These are phyloP conservation scores for Cercospora berteroae DNA, from an alignment of 2,329 filamentous ascomycete genomes.

Conservation along the genomic window DNA sequence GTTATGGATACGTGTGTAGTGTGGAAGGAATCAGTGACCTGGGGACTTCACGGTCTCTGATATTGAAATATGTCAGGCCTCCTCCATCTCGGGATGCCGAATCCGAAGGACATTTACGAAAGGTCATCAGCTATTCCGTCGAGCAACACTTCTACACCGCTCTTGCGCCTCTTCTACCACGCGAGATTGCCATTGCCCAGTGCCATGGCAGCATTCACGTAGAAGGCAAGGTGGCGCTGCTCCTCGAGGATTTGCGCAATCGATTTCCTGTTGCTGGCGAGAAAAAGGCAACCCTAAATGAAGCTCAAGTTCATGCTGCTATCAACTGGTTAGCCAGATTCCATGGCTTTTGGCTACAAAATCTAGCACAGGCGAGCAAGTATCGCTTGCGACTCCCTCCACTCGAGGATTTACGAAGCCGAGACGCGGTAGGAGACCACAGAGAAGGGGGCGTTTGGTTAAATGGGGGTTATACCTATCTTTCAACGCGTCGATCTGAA, in stretches of 20 bases:
- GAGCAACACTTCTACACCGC: slow-evolving; percentile 65
- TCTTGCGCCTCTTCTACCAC: slow-evolving; percentile 52
- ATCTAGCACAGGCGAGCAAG: slow-evolving; percentile 31
- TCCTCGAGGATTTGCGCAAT: slow-evolving; percentile 57
- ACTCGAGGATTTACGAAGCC: slow-evolving; percentile 48
- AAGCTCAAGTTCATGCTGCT: slow-evolving; percentile 52
- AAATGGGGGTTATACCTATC: slow-evolving; percentile 64
- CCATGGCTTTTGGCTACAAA: slow-evolving; percentile 55
- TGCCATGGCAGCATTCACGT: slow-evolving; percentile 40
- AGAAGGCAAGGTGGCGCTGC: slow-evolving; percentile 49
- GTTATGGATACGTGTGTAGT: slow-evolving; percentile 56
- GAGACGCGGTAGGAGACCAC: neutral
- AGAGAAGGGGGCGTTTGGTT: slow-evolving; percentile 48
- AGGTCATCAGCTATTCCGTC: slow-evolving; percentile 65
- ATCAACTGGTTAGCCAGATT: slow-evolving; percentile 64
- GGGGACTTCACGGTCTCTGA: slow-evolving; percentile 37
- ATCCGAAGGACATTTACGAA: slow-evolving; percentile 63
- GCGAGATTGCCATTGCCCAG: slow-evolving; percentile 50
- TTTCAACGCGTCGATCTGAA: slow-evolving; percentile 61
- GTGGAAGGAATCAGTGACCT: slow-evolving; percentile 44
- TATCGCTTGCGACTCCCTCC: slow-evolving; percentile 53
- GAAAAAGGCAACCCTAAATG: slow-evolving; percentile 50
- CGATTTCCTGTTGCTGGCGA: slow-evolving; percentile 58
- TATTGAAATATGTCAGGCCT: slow-evolving; percentile 62
- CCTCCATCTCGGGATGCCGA: slow-evolving; percentile 40